Conservation (phyloP, 2,329 filamentous ascomycete genomes). For the Fusarium vanettenii region DNA sequence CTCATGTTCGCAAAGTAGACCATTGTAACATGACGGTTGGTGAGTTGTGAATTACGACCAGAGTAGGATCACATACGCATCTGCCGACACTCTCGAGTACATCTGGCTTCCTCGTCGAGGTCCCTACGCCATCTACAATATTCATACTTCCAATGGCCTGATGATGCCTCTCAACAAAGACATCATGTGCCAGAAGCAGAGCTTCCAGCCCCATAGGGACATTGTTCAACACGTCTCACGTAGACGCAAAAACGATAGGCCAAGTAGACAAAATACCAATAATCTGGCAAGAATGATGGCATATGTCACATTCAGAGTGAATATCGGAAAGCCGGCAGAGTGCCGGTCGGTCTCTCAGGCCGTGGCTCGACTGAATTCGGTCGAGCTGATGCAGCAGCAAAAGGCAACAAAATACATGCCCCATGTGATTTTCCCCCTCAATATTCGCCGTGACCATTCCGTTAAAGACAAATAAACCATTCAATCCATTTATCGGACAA, state of each 20-base stretch:
- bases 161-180: background rate
- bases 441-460: conserved; percentile 57
- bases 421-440: conserved; percentile 48
- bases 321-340: conserved; percentile 67
- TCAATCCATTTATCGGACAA: conserved; percentile 84
- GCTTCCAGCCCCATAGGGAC: conserved; percentile 25
- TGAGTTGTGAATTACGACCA: background rate
- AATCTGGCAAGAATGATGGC: conserved; percentile 41
- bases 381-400: conserved; percentile 64
- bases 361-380: conserved; percentile 71
- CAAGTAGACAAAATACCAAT: conserved; percentile 36
- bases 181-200: conserved; percentile 11
- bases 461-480: conserved; percentile 47
- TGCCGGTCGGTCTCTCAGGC: conserved; percentile 81
- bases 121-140: background rate
- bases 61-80: background rate
- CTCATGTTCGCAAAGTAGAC: background rate
- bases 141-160: background rate
- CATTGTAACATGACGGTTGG: background rate
- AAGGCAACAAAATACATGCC: conserved; percentile 57
- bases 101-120: background rate
- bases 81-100: background rate
- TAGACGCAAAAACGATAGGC: conserved; percentile 40
- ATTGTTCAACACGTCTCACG: conserved; percentile 35
- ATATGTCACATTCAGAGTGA: conserved; percentile 53